phyloP scores from a whole-genome alignment of 1,284 basidiomycete species.

The Flammula alnicola region DNA sequence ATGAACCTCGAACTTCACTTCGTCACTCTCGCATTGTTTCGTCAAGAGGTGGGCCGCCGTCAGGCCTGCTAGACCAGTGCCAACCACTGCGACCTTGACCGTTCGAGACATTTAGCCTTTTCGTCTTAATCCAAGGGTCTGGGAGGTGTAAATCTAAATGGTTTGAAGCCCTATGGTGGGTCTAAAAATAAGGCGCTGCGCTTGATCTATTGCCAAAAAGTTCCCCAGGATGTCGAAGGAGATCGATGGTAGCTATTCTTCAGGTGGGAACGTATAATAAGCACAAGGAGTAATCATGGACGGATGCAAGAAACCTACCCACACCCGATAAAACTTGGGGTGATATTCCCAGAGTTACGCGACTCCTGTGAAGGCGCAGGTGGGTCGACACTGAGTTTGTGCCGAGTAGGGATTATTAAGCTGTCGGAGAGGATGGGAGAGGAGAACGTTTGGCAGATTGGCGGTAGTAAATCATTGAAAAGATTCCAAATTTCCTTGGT shows the following conservation, averaged over 20 bases:
- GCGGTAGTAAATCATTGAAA: background rate
- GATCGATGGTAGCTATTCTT: background rate
- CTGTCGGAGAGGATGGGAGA: too few species aligned
- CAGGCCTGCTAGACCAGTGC: constrained; percentile 73
- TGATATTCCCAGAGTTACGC: background rate
- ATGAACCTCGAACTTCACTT: constrained; percentile 65
- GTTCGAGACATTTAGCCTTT: constrained; percentile 45
- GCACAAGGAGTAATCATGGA: constrained; percentile 3
- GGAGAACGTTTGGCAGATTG: background rate
- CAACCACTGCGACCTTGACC: constrained; percentile 69
- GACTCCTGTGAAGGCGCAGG: too few species aligned
- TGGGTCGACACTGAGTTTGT: too few species aligned
- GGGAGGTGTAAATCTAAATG: background rate
- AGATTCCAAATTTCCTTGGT: too few species aligned
- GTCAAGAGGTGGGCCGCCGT: constrained; percentile 67
- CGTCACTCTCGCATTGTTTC: constrained; percentile 30
- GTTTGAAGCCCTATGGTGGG: too few species aligned
- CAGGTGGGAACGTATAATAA: background rate
- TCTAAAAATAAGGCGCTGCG: constrained; percentile 1
- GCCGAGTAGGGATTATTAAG: too few species aligned
- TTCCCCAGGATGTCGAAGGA: too few species aligned
- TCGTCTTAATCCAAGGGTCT: too few species aligned
- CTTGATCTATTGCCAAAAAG: background rate
- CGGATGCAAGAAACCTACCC: too few species aligned
- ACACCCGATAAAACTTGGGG: constrained; percentile 1